A percentile compares a stretch with the other conserved stretches of the same genome.
Evolutionary conservation across 208 protist species (phyloP).

Genomic region (Leishmania tarentolae): DNA sequence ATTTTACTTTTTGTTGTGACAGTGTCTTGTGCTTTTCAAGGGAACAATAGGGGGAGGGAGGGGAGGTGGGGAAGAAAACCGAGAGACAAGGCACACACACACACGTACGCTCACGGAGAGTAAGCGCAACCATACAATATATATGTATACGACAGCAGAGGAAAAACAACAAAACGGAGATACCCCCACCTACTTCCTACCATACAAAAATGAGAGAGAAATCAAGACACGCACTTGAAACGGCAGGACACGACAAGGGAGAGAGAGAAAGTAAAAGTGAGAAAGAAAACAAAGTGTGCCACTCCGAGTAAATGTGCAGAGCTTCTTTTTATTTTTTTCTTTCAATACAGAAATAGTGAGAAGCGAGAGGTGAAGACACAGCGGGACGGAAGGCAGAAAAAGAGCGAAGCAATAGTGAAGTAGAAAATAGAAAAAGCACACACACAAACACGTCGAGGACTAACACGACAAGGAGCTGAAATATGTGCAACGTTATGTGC

Average conservation of each 20-base stretch:
- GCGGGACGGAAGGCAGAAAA: conserved; percentile 3
- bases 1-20: too few species aligned
- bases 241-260: conserved; percentile 7
- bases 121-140: not conserved
- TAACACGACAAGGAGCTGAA: conserved; percentile 19
- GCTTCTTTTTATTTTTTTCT: not conserved
- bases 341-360: conserved; percentile 4
- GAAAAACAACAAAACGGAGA: not conserved
- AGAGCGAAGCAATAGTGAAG: not conserved
- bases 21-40: too few species aligned
- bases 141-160: not conserved
- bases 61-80: too few species aligned
- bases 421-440: conserved; percentile 10
- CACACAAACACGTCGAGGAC: conserved; percentile 9
- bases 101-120: too few species aligned
- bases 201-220: not conserved
- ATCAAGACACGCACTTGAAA: not conserved
- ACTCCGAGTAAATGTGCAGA: not conserved
- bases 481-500: not conserved
- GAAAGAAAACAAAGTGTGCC: not conserved
- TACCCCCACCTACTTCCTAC: not conserved
- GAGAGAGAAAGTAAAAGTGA: not conserved
- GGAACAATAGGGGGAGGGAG: too few species aligned
- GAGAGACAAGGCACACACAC: too few species aligned
- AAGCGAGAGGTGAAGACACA: not conserved